Evolutionary conservation across 2,329 filamentous ascomycete species (phyloP), one percentile per base, ranked within the genome.

Genomic region (Atkinsonella texensis): DNA sequence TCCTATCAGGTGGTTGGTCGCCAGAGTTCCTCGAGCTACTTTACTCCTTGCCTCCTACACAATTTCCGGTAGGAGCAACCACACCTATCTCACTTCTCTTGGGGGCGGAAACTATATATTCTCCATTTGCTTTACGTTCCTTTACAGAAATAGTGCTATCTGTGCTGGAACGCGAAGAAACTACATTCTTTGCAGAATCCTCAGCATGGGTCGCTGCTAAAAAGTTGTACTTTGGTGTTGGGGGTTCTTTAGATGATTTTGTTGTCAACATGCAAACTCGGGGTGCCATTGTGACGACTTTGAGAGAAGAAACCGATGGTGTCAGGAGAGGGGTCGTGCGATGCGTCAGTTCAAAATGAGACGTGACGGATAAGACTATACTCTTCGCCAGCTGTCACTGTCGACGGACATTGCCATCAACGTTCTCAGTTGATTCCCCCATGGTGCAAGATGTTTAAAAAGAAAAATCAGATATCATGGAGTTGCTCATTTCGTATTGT

Each of bases 71-170:
- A 12, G 17, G 20, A 28, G 15, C 13, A 9, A 8, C 41, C 7
- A 12, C 57, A 1, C 18, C 59, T 6, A 48, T 52, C 42, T 76
- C 74, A 13, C 66, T 86, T 2, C 69, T 90, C 5, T 69, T 93
- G 1, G 87, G 83, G 0, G 85, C 86, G 1, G 87, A 93, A 67
- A 93, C 87, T 0, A 91, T 93, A 44, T 93, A 93, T 67, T 88
- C 83, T 2, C 86, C 85, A 0, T 81, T 82, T 52, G 83, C 85
- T 0, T 74, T 89, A 20, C 70, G 72, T 38, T 75, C 80, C 0
- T 93, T 91, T 62, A 79, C 83, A 1, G 78, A 84, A 40, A 81
- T 82, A 4, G 70, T 89, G 12, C 74, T 84, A 42, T 69, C 69
- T 4, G 68, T 87, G 15, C 68, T 89, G 44, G 62, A 72, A 18